Percentiles rank a stretch among this genome's conserved stretches.
Conservation (phyloP, 768 basidiomycete genomes). For the Amanita thiersii region DNA sequence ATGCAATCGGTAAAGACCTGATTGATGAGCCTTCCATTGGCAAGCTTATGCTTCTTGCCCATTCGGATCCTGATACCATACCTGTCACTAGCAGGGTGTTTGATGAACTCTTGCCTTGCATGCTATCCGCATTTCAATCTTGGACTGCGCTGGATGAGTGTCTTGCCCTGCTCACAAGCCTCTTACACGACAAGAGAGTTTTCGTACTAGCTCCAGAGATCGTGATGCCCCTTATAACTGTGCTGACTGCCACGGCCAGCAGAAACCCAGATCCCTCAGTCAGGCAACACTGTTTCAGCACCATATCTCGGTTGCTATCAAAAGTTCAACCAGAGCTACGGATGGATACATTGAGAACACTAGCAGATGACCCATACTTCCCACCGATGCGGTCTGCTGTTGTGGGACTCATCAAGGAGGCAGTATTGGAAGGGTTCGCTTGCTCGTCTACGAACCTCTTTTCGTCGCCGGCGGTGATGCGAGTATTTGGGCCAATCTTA, state of each 20-base stretch:
- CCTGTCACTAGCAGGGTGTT: neutral
- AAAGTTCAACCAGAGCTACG: constrained; percentile 38
- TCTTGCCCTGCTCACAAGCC: constrained; percentile 44
- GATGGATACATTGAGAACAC: constrained; percentile 46
- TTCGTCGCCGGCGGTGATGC: constrained; percentile 45
- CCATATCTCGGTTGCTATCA: constrained; percentile 46
- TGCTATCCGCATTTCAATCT: constrained; percentile 18
- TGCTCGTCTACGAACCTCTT: constrained; percentile 33
- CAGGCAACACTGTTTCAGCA: constrained; percentile 55
- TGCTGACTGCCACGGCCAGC: constrained; percentile 51
- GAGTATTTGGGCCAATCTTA: constrained; percentile 49
- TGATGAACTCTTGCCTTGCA: neutral
- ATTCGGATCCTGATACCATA: constrained; percentile 15
- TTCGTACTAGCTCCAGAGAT: constrained; percentile 30
- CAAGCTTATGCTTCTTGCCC: constrained; percentile 30
- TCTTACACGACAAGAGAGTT: constrained; percentile 19
- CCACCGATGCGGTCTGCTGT: constrained; percentile 67
- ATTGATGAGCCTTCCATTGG: constrained; percentile 18
- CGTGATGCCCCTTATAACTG: constrained; percentile 35
- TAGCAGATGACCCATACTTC: constrained; percentile 39
- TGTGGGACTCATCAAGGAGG: constrained; percentile 63
- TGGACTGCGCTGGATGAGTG: constrained; percentile 51
- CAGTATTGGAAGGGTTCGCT: constrained; percentile 42
- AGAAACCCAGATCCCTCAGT: constrained; percentile 49
- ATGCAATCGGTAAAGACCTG: constrained; percentile 20